Evolutionary conservation across 495 filamentous ascomycete genomes (phyloP).

Genomic region (Neurospora sp.): DNA sequence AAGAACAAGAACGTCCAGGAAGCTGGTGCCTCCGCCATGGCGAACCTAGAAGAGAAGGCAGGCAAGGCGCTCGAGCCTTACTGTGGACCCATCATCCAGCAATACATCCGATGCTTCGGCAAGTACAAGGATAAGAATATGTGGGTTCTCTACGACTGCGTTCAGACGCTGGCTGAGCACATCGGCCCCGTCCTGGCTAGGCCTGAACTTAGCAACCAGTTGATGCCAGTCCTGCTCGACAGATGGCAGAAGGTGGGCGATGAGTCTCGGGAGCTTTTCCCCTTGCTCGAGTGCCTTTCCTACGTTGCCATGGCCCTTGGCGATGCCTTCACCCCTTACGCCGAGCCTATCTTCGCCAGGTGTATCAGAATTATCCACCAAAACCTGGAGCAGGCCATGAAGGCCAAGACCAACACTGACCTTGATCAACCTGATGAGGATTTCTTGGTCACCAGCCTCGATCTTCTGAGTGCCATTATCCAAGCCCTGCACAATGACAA

Average conservation of each 20-base stretch:
- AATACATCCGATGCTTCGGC: conserved; percentile 84
- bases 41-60: conserved; percentile 90
- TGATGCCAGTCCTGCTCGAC: conserved; percentile 92
- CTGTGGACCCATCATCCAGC: conserved; percentile 79
- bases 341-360: conserved; percentile 69
- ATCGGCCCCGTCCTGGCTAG: conserved; percentile 69
- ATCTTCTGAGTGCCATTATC: conserved; percentile 87
- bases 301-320: conserved; percentile 87
- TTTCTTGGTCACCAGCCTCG: conserved; percentile 92
- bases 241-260: conserved; percentile 83
- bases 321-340: conserved; percentile 71
- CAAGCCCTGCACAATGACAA: conserved; percentile 74
- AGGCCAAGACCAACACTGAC: conserved; percentile 48
- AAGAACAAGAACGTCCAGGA: conserved; percentile 97
- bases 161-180: conserved; percentile 92
- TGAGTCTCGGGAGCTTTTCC: conserved; percentile 88
- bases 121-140: conserved; percentile 98
- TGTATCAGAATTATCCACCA: conserved; percentile 86
- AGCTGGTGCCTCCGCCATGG: conserved; percentile 91
- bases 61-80: conserved; percentile 70
- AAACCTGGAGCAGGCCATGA: conserved; percentile 69
- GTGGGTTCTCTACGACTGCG: conserved; percentile 97
- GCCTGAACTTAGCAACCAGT: conserved; percentile 64
- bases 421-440: conserved; percentile 89
- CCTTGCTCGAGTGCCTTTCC: conserved; percentile 86